Evolutionary conservation across 768 basidiomycete species (phyloP).

Genomic region (Mycena venus): DNA sequence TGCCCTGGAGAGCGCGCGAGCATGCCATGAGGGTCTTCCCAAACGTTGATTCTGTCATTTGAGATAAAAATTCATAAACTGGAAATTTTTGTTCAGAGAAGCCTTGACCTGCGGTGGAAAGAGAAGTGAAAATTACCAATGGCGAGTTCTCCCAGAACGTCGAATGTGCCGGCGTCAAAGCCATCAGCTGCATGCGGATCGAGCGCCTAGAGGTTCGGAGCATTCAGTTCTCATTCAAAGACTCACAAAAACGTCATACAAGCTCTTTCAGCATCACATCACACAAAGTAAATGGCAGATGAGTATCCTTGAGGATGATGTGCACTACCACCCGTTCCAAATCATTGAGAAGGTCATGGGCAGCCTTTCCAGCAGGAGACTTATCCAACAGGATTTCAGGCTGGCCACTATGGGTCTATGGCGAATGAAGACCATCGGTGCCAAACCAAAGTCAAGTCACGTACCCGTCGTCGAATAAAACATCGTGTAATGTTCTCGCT

Average conservation of each 20-base stretch:
- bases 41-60: slow-evolving; percentile 3
- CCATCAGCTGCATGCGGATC: slow-evolving; percentile 8
- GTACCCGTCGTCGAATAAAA: background rate
- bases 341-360: background rate
- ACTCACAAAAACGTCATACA: background rate
- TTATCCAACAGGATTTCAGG: background rate
- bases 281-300: background rate
- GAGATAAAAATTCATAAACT: background rate
- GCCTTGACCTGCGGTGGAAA: background rate
- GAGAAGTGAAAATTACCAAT: background rate
- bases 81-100: background rate
- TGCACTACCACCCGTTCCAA: background rate
- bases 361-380: background rate
- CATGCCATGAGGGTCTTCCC: background rate
- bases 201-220: background rate
- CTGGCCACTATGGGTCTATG: background rate
- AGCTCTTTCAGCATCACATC: background rate
- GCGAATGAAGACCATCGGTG: no score
- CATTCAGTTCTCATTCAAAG: background rate
- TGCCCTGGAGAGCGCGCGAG: background rate
- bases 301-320: background rate
- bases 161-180: background rate
- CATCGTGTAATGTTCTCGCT: background rate
- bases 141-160: background rate
- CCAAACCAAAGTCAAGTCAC: background rate